phyloP scores from a whole-genome alignment of 306 rosid genomes.

The Chamaecrista fasciculata region DNA sequence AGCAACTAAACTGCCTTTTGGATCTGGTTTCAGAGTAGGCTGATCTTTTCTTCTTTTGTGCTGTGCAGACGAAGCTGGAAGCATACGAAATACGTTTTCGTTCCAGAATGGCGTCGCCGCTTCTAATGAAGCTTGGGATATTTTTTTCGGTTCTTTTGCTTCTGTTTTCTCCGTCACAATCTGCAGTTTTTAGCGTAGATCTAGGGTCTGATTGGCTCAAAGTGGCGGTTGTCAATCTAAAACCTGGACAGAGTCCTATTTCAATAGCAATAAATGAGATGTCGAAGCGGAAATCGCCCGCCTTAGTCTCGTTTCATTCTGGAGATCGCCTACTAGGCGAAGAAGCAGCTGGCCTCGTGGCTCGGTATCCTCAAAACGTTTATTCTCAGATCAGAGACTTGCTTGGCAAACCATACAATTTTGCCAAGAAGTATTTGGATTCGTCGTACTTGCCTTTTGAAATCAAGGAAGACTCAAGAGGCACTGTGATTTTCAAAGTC shows the following conservation, averaged over 20 bases:
- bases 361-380: constrained; percentile 85
- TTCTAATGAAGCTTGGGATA: constrained; percentile 46
- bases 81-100: constrained; percentile 16
- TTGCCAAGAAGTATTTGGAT: constrained; percentile 47
- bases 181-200: constrained; percentile 93
- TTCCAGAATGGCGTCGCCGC: constrained; percentile 59
- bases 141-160: constrained; percentile 37
- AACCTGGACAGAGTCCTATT: constrained; percentile 91
- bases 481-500: constrained; percentile 50
- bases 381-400: constrained; percentile 79
- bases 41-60: constrained; percentile 14
- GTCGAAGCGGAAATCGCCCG: constrained; percentile 95
- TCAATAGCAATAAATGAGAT: constrained; percentile 90
- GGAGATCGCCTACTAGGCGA: constrained; percentile 81
- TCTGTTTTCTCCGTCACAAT: constrained; percentile 59
- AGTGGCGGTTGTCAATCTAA: constrained; percentile 92
- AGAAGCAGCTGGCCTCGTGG: constrained; percentile 88
- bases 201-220: constrained; percentile 91
- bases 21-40: neutral
- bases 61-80: constrained; percentile 40
- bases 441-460: constrained; percentile 76
- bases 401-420: constrained; percentile 64
- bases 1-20: neutral
- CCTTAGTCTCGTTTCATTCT: constrained; percentile 72
- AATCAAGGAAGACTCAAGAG: constrained; percentile 61